Evolutionary conservation across 345 rosid species (phyloP).

Genomic region (Sisymbrium irio): DNA sequence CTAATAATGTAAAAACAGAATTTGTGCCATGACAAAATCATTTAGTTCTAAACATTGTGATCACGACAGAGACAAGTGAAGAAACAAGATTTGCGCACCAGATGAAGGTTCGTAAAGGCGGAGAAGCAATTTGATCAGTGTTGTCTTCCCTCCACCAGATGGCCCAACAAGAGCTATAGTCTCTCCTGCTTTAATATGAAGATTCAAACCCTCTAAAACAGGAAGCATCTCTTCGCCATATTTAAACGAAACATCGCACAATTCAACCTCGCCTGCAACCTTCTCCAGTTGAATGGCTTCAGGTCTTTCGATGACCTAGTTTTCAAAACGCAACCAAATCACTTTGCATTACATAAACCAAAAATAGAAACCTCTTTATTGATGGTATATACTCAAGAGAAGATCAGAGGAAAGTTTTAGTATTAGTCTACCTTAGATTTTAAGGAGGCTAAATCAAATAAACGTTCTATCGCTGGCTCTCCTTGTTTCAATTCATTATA

Average conservation of each 20-base stretch:
- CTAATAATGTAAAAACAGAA: slow-evolving; percentile 35
- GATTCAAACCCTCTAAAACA: slow-evolving; percentile 62
- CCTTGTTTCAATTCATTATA: slow-evolving; percentile 95
- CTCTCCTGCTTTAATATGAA: slow-evolving; percentile 91
- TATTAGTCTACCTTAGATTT: slow-evolving; percentile 57
- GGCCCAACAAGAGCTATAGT: slow-evolving; percentile 88
- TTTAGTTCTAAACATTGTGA: slow-evolving; percentile 15
- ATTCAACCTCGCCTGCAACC: slow-evolving; percentile 74
- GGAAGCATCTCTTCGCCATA: slow-evolving; percentile 57
- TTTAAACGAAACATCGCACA: slow-evolving; percentile 61
- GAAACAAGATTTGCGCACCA: slow-evolving; percentile 42
- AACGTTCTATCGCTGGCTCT: slow-evolving; percentile 85
- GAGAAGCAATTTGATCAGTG: slow-evolving; percentile 90
- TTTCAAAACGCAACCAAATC: slow-evolving; percentile 14
- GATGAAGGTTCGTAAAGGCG: slow-evolving; percentile 78
- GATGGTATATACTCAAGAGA: not conserved
- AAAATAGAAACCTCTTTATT: not conserved
- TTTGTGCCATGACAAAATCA: not conserved
- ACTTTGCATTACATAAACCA: slow-evolving; percentile 4
- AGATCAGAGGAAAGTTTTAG: not conserved
- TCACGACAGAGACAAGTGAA: not conserved
- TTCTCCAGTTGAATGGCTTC: slow-evolving; percentile 53
- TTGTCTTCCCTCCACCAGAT: slow-evolving; percentile 98
- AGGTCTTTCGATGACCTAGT: slow-evolving; percentile 62
- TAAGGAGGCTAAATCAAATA: slow-evolving; percentile 61